Conservation (phyloP, 306 rosid genomes). For the Hippophae tibetana region DNA sequence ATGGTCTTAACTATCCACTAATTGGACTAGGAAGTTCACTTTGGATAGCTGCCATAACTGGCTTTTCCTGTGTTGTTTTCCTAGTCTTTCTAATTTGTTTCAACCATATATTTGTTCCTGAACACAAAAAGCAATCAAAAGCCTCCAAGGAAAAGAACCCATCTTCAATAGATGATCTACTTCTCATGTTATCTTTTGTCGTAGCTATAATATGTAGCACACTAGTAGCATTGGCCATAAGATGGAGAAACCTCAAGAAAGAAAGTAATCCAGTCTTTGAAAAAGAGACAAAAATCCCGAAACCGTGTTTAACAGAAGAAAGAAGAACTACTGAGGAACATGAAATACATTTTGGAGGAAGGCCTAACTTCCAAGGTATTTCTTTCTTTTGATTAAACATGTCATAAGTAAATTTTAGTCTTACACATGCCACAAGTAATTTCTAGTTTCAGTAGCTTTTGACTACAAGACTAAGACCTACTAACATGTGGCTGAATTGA, state of each 20-base stretch:
- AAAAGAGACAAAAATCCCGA: slow-evolving; percentile 28
- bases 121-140: slow-evolving; percentile 26
- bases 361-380: slow-evolving; percentile 72
- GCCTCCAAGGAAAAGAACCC: slow-evolving; percentile 41
- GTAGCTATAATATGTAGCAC: slow-evolving; percentile 36
- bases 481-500: slow-evolving; percentile 12
- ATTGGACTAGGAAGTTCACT: slow-evolving; percentile 50
- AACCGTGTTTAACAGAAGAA: slow-evolving; percentile 35
- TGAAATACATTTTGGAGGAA: slow-evolving; percentile 61
- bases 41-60: slow-evolving; percentile 57
- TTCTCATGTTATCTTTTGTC: slow-evolving; percentile 47
- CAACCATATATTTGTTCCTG: slow-evolving; percentile 46
- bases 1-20: slow-evolving; percentile 35
- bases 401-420: not conserved
- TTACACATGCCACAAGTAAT: not conserved
- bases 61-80: slow-evolving; percentile 43
- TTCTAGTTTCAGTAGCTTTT: not conserved
- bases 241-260: slow-evolving; percentile 59
- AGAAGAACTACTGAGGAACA: slow-evolving; percentile 49
- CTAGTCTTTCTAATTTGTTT: slow-evolving; percentile 36
- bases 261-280: slow-evolving; percentile 23
- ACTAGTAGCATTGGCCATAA: slow-evolving; percentile 35
- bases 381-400: not conserved
- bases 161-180: slow-evolving; percentile 54
- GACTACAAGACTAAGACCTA: not conserved